Evolutionary conservation across 169 alveolate genomes (phyloP).

Genomic region (Babesia bovis): DNA sequence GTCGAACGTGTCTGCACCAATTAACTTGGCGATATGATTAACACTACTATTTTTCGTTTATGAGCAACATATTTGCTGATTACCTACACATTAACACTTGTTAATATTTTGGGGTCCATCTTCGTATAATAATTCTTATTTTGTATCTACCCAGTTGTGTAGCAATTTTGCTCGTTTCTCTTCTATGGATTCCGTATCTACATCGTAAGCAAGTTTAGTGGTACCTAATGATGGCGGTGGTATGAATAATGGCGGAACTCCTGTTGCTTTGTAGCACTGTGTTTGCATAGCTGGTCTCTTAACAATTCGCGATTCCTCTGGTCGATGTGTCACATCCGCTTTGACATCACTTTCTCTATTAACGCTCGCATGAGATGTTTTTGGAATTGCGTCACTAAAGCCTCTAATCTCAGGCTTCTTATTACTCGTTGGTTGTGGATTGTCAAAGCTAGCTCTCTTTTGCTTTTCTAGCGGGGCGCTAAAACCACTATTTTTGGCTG

Average conservation of each 20-base stretch:
- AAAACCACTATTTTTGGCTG: not conserved
- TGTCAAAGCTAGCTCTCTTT: slow-evolving; percentile 9
- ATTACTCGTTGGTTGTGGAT: not conserved
- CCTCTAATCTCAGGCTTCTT: not conserved
- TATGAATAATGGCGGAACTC: slow-evolving; percentile 54
- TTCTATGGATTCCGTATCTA: slow-evolving; percentile 60
- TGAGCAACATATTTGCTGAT: not conserved
- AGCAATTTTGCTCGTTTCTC: slow-evolving; percentile 53
- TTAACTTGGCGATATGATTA: too few relatives aligned
- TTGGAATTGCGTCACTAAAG: not conserved
- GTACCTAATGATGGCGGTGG: slow-evolving; percentile 60
- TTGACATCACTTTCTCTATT: not conserved
- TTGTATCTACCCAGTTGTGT: slow-evolving; percentile 44
- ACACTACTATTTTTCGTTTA: not conserved
- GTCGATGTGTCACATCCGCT: too few relatives aligned
- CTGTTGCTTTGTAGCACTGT: slow-evolving; percentile 42
- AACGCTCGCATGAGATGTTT: not conserved
- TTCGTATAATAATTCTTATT: not conserved
- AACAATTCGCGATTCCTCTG: slow-evolving; percentile 1
- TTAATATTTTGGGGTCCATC: not conserved
- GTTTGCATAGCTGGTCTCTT: not conserved
- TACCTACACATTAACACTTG: not conserved
- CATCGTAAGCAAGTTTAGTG: slow-evolving; percentile 52
- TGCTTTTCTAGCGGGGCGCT: not conserved
- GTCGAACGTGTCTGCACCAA: not conserved